Percentiles rank a stretch among this genome's conserved stretches.
These are phyloP conservation scores for Endothia cerciana DNA, from an alignment of 2,329 filamentous ascomycete species.

Conservation along the genomic window DNA sequence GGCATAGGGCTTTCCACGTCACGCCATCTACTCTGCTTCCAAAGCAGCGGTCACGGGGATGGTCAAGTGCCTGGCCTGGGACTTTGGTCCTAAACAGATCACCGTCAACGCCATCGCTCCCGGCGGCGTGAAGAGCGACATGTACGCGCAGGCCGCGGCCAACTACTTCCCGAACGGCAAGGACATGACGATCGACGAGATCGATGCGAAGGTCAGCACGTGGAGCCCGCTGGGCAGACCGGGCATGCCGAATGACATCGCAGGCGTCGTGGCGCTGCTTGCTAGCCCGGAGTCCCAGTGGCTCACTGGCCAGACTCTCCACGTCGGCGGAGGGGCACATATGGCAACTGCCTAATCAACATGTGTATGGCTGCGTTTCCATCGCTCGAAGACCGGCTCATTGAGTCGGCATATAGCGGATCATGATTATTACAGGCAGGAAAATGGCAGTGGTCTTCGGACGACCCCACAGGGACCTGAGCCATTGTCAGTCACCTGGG, in stretches of 20 bases:
- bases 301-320: constrained; percentile 31
- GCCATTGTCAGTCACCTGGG: not conserved
- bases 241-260: constrained; percentile 35
- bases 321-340: constrained; percentile 29
- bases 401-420: not conserved
- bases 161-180: constrained; percentile 28
- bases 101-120: constrained; percentile 34
- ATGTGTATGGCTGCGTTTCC: not conserved
- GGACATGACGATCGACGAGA: constrained; percentile 16
- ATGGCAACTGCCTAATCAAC: constrained; percentile 20
- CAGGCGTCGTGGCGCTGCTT: constrained; percentile 43
- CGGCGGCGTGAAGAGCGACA: constrained; percentile 26
- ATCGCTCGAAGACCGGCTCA: not conserved
- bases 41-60: constrained; percentile 20
- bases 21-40: constrained; percentile 19
- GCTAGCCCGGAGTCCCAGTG: constrained; percentile 36
- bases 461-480: too few species aligned
- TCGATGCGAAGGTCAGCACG: constrained; percentile 19
- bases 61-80: constrained; percentile 19
- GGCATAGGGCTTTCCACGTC: constrained; percentile 10
- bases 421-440: not conserved
- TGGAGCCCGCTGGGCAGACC: constrained; percentile 21
- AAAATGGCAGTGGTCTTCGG: not conserved
- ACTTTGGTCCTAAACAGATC: constrained; percentile 28
- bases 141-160: constrained; percentile 21